A percentile compares a stretch with the other conserved stretches of the same genome.
phyloP scores from a whole-genome alignment of 768 basidiomycete species.

The Amanita rubescens region DNA sequence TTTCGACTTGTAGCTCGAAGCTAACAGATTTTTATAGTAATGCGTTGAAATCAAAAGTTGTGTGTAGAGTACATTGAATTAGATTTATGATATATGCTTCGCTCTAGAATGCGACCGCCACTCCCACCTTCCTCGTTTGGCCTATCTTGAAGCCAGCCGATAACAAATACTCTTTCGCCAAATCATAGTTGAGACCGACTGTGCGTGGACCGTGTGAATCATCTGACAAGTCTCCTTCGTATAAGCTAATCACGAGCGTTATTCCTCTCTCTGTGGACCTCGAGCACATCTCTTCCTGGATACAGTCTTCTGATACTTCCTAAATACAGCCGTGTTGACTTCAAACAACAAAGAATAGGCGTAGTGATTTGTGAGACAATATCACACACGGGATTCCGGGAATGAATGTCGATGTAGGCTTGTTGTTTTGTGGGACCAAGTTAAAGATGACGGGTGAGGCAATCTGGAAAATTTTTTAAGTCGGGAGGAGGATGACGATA shows the following conservation, averaged over 20 bases:
- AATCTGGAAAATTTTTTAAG: too few relatives aligned
- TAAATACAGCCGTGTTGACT: constrained; percentile 84
- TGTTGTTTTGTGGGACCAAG: too few relatives aligned
- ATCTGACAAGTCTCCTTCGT: constrained; percentile 77
- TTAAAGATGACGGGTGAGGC: too few relatives aligned
- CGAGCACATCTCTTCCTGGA: constrained; percentile 70
- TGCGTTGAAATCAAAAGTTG: too few relatives aligned
- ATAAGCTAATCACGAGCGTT: constrained; percentile 59
- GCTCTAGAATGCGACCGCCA: too few relatives aligned
- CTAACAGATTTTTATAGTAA: not conserved
- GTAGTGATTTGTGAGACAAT: not conserved
- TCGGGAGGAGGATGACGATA: too few relatives aligned
- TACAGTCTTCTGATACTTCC: constrained; percentile 89
- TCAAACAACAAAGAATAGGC: too few relatives aligned
- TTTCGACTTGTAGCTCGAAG: not conserved
- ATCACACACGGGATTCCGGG: too few relatives aligned
- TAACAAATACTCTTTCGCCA: constrained; percentile 57
- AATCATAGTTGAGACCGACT: constrained; percentile 81
- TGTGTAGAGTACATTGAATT: too few relatives aligned
- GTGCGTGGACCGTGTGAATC: constrained; percentile 90
- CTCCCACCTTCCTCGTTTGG: too few relatives aligned
- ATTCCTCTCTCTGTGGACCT: constrained; percentile 33
- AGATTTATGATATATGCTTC: too few relatives aligned
- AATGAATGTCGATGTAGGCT: too few relatives aligned
- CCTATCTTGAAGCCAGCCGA: constrained; percentile 49